Conservation (phyloP, 306 rosid species). For the Trichosanthes cucumerina region DNA sequence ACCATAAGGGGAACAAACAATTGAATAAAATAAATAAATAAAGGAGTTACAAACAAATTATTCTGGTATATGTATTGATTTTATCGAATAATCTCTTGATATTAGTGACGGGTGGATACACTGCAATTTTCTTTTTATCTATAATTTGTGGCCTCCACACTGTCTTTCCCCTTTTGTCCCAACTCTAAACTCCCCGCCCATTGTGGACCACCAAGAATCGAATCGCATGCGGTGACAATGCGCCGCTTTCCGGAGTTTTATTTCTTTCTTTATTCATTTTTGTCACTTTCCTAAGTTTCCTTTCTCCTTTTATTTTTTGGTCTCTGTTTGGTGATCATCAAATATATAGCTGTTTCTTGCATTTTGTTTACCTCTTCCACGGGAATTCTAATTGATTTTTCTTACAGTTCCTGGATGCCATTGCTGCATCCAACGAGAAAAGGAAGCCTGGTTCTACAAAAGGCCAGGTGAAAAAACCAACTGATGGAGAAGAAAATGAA, state of each 20-base stretch:
- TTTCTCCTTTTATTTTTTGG: not conserved
- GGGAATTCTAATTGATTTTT: not conserved
- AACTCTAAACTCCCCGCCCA: no score
- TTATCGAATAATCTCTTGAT: not conserved
- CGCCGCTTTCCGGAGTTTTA: not conserved
- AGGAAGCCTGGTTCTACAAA: not conserved
- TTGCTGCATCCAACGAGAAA: not conserved
- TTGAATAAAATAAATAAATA: no score
- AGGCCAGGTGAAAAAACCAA: not conserved
- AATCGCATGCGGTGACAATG: not conserved
- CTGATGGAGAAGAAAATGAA: slow-evolving; percentile 22
- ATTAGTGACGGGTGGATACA: not conserved
- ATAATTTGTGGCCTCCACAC: not conserved
- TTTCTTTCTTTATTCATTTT: not conserved
- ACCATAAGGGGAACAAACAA: not conserved
- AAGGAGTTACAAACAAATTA: no score
- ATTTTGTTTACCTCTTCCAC: not conserved
- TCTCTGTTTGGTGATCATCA: not conserved
- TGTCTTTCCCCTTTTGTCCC: not conserved
- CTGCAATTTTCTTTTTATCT: not conserved
- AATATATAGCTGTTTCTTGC: not conserved
- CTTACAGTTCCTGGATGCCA: not conserved
- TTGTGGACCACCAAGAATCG: not conserved
- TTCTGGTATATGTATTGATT: not conserved
- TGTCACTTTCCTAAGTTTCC: not conserved